Evolutionary conservation across 768 basidiomycete genomes (phyloP), one percentile per base, ranked within the genome.

Genomic region (Panus rudis): DNA sequence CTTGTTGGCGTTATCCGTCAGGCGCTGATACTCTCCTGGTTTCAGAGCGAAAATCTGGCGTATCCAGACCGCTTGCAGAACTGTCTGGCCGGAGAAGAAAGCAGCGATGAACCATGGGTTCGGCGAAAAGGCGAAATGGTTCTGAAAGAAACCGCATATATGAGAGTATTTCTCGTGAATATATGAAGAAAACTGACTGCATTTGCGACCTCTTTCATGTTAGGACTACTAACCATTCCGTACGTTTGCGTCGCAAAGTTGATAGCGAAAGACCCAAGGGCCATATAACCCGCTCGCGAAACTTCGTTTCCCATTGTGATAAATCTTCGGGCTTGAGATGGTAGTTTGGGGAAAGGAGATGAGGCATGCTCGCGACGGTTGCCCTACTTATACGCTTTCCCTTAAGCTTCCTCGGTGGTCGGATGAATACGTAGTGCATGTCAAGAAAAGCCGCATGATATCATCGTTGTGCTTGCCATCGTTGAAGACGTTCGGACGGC

Each of bases 81-180:
- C 42, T 11, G 55, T 48, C 42, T 64, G 60, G 6, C 56, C 39
- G 1, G 56, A 56, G 52, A 62, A 63, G 52, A 61, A 61, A 7
- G 55, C 57, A 3, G 52, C 59, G 37, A 63, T 62, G 48, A 62
- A 60, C 48, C 43, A 53, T 0, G 62, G 59, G 43, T 61, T 55
- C 14, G 62, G 59, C 4, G 61, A 63, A 47, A 61, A 63, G 1
- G 61, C 62, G 21, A 56, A 63, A 33, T 62, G 59, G 35, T 63
- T 59, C 62, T 63, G 27, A 5, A 28, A 21, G 23, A 10, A n/a
- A n/a, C n/a, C n/a, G n/a, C n/a, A n/a, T n/a, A n/a, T 21, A 42
- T 25, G 20, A 48, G 32, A 50, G 43, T 16, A 16, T 33, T 6
- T 12, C 37, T 8, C 5, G 1, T 4, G 14, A 12, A 10, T 6